phyloP scores from a whole-genome alignment of 75 land plant species.

The Pseudotsuga menziesii region DNA sequence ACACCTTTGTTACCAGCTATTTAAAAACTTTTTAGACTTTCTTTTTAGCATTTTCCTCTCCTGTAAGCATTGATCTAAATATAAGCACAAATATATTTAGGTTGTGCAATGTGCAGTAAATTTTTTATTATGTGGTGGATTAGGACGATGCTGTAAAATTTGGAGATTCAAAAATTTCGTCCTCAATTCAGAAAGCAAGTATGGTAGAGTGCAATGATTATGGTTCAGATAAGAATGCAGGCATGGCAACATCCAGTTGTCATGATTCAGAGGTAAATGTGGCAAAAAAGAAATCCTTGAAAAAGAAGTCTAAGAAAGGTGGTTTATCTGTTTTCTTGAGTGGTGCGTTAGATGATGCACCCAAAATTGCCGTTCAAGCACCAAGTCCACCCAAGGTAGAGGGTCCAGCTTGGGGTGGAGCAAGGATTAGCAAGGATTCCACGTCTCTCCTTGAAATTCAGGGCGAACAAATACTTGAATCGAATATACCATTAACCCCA shows the following conservation, averaged over 20 bases:
- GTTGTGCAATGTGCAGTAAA: conserved; percentile 5
- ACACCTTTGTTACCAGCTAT: not conserved
- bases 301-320: conserved; percentile 82
- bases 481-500: not conserved
- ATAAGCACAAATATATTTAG: not conserved
- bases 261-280: not conserved
- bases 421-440: conserved; percentile 40
- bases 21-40: not conserved
- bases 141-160: not conserved
- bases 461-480: conserved; percentile 56
- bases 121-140: not conserved
- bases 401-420: conserved; percentile 99
- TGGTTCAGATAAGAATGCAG: conserved; percentile 9
- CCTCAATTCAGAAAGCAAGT: conserved; percentile 12
- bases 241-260: not conserved
- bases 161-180: conserved; percentile 4
- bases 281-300: conserved; percentile 18
- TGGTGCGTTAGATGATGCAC: conserved; percentile 84
- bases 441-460: conserved; percentile 83
- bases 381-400: conserved; percentile 62
- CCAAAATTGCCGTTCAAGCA: conserved; percentile 30
- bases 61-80: not conserved
- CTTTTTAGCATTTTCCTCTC: not conserved
- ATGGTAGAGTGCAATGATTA: not conserved
- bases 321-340: conserved; percentile 95